Base-by-base conservation (phyloP, 495 filamentous ascomycete species). In the Parathielavia appendiculata region DNA sequence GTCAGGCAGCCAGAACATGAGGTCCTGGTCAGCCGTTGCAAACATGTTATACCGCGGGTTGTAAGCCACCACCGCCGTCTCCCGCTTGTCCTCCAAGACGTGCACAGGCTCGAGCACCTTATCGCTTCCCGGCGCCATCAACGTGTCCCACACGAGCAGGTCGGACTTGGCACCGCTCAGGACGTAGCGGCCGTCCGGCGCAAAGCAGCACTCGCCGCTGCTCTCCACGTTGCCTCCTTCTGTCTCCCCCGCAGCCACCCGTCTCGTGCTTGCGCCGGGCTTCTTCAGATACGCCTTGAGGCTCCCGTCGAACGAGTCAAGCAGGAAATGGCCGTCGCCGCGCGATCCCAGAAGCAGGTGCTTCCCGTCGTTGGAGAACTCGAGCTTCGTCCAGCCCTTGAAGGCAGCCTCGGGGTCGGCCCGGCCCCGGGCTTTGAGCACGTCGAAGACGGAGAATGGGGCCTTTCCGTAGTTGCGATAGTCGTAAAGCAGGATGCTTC, bases 311-410 rank as follows among this genome's bases (percentile, higher is more conserved):
- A 96, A 97, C 2, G 95, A 89, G 69, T 98, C 93, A 26, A 98
- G 75, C 26, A 98, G 73, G 62, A 88, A 93, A 65, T 97, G 95
- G 4, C 90, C 89, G 43, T 78, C 77, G 12, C 85, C 86, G 30
- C 86, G 86, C 8, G 92, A 96, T 26, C 88, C 86, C 32, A 97
- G 62, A 22, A 98, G 80, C 53, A 98, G 68, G 58, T 81, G 82
- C 67, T 95, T 95, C 0, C 93, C 93, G 67, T 98, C 92, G 67
- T 97, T 97, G 51, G 88, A 88, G 68, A 98, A 97, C 59, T 95
- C 89, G 22, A 98, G 76, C 49, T 85, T 87, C 4, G 86, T 93
- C 91, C 92, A 97, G 17, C 71, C 79, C 63, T 73, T 84, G 72
- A 73, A 84, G 4, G 62, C 56, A 10, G 65, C 49, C 2, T 69